A percentile compares a stretch with the other conserved stretches of the same genome.
phyloP scores from a whole-genome alignment of 2,329 filamentous ascomycete genomes.

The Xylariales sp. region DNA sequence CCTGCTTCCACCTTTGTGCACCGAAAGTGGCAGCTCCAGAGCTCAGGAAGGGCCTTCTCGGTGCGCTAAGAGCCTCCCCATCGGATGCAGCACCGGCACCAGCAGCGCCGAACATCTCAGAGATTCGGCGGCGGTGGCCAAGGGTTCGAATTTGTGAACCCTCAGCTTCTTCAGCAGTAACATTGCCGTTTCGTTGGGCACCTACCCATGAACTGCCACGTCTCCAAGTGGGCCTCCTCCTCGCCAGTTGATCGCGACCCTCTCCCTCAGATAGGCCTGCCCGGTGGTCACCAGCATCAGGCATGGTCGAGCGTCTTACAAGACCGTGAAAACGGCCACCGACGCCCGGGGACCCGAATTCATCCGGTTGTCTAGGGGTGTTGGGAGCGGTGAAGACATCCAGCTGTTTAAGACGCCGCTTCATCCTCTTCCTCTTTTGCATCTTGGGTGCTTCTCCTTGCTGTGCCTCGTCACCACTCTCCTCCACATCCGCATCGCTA shows the following conservation, averaged over 20 bases:
- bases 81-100: conserved; percentile 69
- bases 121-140: conserved; percentile 74
- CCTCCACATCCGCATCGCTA: conserved; percentile 85
- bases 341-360: conserved; percentile 55
- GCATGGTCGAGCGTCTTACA: conserved; percentile 73
- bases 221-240: conserved; percentile 64
- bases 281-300: conserved; percentile 67
- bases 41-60: conserved; percentile 67
- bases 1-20: conserved; percentile 89
- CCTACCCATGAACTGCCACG: conserved; percentile 70
- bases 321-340: conserved; percentile 65
- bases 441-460: conserved; percentile 59
- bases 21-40: conserved; percentile 77
- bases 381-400: conserved; percentile 73
- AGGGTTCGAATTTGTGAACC: conserved; percentile 65
- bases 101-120: conserved; percentile 68
- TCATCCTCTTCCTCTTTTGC: conserved; percentile 73
- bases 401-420: conserved; percentile 64
- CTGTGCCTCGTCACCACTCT: conserved; percentile 81
- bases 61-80: conserved; percentile 65
- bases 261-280: conserved; percentile 81
- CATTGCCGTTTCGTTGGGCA: conserved; percentile 59
- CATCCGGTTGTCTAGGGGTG: conserved; percentile 64
- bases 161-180: conserved; percentile 65
- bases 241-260: conserved; percentile 70